Evolutionary conservation across 345 rosid species (phyloP).

Genomic region (Eucalyptus coolabah): DNA sequence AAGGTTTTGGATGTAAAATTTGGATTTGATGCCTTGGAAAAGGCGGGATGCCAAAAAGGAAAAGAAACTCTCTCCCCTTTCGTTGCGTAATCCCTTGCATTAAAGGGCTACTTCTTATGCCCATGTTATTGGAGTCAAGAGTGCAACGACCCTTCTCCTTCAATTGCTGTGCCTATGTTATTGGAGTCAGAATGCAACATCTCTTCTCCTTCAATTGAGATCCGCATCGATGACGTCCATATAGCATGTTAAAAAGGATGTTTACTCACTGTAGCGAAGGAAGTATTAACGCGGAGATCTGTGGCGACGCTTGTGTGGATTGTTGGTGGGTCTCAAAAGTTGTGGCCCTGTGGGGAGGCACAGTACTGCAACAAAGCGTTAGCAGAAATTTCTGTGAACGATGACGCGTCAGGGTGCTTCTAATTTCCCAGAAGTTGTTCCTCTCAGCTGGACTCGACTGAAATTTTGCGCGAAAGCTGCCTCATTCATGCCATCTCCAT

Average conservation of each 20-base stretch:
- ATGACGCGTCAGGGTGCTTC: background rate
- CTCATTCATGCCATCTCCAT: background rate
- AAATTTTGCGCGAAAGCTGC: background rate
- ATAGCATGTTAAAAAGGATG: background rate
- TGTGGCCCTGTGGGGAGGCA: background rate
- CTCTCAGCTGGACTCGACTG: background rate
- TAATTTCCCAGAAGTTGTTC: background rate
- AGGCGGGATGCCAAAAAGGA: background rate
- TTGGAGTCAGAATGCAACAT: background rate
- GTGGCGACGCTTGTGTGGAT: background rate
- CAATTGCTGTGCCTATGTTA: background rate
- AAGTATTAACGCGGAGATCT: background rate
- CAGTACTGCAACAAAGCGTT: background rate
- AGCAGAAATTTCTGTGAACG: background rate
- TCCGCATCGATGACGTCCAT: background rate
- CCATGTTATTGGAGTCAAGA: no score
- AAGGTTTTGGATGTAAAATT: background rate
- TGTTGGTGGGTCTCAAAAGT: background rate
- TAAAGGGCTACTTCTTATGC: background rate
- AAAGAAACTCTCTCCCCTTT: background rate
- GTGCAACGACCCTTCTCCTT: no score
- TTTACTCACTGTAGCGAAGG: background rate
- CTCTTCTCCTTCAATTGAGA: background rate
- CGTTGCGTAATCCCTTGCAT: background rate
- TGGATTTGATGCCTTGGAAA: background rate